Evolutionary conservation across 371 early-diverging fungal species (phyloP).

Genomic region (Dichotomocladium elegans): DNA sequence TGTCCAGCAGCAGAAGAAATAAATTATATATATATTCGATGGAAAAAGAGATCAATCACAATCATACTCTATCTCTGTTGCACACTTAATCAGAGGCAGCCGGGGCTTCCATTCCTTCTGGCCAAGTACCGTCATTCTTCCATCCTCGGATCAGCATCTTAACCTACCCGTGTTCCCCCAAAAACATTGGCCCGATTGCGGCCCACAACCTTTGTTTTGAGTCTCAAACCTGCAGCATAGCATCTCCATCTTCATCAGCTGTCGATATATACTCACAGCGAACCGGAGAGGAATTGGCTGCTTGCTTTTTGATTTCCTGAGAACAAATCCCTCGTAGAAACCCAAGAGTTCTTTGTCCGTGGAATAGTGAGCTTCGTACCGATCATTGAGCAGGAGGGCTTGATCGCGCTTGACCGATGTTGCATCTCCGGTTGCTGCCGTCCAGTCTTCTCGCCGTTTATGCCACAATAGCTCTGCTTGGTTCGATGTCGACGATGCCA

Average conservation of each 20-base stretch:
- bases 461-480: constrained; percentile 2
- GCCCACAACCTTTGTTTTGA: too few relatives aligned
- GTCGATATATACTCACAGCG: constrained; percentile 1
- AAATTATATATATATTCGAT: not conserved
- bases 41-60: not conserved
- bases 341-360: not conserved
- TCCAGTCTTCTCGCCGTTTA: not conserved
- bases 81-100: not conserved
- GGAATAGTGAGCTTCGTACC: not conserved
- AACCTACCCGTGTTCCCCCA: too few relatives aligned
- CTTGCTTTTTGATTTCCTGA: not conserved
- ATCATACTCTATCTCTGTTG: not conserved
- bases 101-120: constrained; percentile 8
- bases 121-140: constrained; percentile 11
- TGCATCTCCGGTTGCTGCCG: not conserved
- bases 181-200: not conserved
- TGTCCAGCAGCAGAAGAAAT: constrained; percentile 6
- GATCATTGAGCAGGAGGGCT: not conserved
- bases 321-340: not conserved
- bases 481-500: not conserved
- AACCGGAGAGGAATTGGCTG: constrained; percentile 5
- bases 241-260: not conserved
- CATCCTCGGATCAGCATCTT: constrained; percentile 5
- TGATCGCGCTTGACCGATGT: not conserved
- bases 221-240: too few relatives aligned